Evolutionary conservation across 192 early-diverging fungal genomes (phyloP), one percentile per base, ranked within the genome.

Genomic region (Oehlia diaphana): DNA sequence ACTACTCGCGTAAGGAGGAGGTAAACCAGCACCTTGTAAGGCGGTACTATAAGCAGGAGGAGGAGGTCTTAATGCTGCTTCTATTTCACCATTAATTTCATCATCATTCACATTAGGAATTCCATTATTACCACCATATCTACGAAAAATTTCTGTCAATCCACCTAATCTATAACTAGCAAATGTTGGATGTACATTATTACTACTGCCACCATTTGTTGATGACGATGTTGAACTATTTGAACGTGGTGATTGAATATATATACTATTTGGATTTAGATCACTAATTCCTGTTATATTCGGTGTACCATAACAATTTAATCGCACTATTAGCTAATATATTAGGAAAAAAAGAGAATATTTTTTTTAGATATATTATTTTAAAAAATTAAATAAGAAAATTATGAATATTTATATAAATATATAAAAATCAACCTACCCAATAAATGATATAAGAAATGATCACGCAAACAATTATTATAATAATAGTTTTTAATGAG

Each of bases 11-110:
- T 72, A 72, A 21, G 70, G 70, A 23, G 70, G 70, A 26, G 72
- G 72, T 23, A 74, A 74, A 49, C 72, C 72, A 19, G 50, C 50
- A 58, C 72, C 72, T 58, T 61, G 50, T 58, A 74, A 74, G 6
- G 72, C 33, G 12, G 3, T 61, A 31, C 14, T 58, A 50, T 74
- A 74, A 35, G 49, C 33, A 16, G 72, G 72, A 19, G 72, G 72
- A 50, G 72, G 72, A 9, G 64, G 64, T 13, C 33, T 69, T 16
- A 39, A 35, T 39, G 33, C 31, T 66, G 0, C 26, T 4, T 26
- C 64, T 7, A 66, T 28, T n/a, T 66, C 23, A 33, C 3, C 4
- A 53, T 58, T 74, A 10, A 3, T 19, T 13, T 26, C 12, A 35
- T 58, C 72, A 50, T 74, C 72, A 28, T 14, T 58, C 1, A 23